Base-by-base conservation (phyloP, 2,329 filamentous ascomycete genomes). In the Ceratocystiopsis minuta region DNA sequence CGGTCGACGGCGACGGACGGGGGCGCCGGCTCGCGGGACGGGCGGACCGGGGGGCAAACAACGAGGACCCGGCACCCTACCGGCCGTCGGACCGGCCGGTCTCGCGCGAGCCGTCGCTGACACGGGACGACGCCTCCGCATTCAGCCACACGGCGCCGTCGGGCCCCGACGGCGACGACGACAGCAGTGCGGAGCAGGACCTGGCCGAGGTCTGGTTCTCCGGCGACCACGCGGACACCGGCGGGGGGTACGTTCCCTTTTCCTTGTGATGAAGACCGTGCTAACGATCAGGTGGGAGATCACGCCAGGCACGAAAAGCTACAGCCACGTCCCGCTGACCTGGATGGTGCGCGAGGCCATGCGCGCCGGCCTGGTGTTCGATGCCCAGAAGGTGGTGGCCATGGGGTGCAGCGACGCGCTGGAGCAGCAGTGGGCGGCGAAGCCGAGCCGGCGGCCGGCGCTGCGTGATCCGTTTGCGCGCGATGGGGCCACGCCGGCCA, bases 161-260 rank as follows among this genome's bases (percentile, higher is more conserved):
- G n/a, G 24, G 7, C 5, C 6, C 7, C 6, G 24, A 24, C 43
- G 41, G 34, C 20, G 48, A 50, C 0, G 60, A 64, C 6, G 62
- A 66, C 10, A 63, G 68, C 17, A 63, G 65, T 2, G 59, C 57
- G 0, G 64, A 67, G 1, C 81, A 87, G 52, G 80, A 88, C 49
- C 79, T 88, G 38, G 71, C 82, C 45, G 83, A 90, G 52, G 70
- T 88, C 1, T 83, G 79, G 78, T 90, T 90, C 51, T 67, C 81
- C 0, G 83, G 83, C 10, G 76, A 78, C 12, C 83, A 92, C 48
- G 82, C 74, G 2, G 82, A 88, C 47, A 75, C 87, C 28, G 82
- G 82, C 1, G 82, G 82, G n/a, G n/a, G n/a, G n/a, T n/a, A n/a
- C n/a, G n/a, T n/a, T n/a, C n/a, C n/a, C n/a, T n/a, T n/a, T n/a